Evolutionary conservation across 352 stramenopile species (phyloP).

Genomic region (Peronospora destructor): DNA sequence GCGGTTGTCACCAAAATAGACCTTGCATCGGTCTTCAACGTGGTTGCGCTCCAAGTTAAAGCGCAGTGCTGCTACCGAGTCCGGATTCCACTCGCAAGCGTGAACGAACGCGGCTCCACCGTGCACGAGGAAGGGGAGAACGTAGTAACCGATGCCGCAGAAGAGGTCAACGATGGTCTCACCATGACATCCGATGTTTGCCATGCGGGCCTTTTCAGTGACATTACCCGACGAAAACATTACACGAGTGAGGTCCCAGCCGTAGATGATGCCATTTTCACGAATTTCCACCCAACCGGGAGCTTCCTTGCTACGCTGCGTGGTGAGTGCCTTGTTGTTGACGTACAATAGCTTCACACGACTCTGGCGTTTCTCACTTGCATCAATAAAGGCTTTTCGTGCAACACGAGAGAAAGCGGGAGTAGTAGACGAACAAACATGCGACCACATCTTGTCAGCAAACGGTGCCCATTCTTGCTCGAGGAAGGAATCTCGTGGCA

Average conservation of each 20-base stretch:
- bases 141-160: slow-evolving; percentile 97
- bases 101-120: slow-evolving; percentile 86
- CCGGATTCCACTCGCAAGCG: slow-evolving; percentile 93
- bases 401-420: slow-evolving; percentile 64
- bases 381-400: slow-evolving; percentile 74
- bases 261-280: slow-evolving; percentile 93
- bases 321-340: slow-evolving; percentile 35
- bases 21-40: slow-evolving; percentile 67
- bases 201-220: slow-evolving; percentile 94
- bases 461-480: slow-evolving; percentile 51
- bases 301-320: slow-evolving; percentile 26
- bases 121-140: slow-evolving; percentile 91
- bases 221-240: slow-evolving; percentile 98
- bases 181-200: slow-evolving; percentile 61
- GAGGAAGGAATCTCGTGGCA: slow-evolving; percentile 57
- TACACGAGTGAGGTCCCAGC: slow-evolving; percentile 91
- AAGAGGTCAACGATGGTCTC: slow-evolving; percentile 95
- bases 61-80: slow-evolving; percentile 85
- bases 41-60: slow-evolving; percentile 91
- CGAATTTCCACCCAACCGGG: slow-evolving; percentile 79
- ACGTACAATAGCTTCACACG: slow-evolving; percentile 66
- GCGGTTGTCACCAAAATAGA: slow-evolving; percentile 89
- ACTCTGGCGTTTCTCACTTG: slow-evolving; percentile 74
- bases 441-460: slow-evolving; percentile 53
- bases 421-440: slow-evolving; percentile 47